Conservation (phyloP, 768 basidiomycete genomes). For the Leucosporidium creatinivorum region DNA sequence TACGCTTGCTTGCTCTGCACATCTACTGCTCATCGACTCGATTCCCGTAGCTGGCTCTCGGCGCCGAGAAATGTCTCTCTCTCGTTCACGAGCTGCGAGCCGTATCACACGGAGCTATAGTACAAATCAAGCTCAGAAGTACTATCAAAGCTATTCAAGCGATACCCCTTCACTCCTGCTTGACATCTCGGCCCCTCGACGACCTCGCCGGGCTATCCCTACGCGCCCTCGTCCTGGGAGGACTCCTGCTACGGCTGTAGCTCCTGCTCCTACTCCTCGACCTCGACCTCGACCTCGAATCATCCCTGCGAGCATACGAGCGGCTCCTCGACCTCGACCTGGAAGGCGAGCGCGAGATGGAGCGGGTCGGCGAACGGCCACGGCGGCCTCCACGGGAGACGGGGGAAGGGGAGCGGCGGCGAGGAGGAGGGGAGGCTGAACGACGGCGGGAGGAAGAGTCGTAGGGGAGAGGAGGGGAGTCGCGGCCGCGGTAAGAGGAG, state of each 20-base stretch:
- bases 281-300: slow-evolving; percentile 1
- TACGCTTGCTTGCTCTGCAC: too few species aligned
- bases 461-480: slow-evolving; percentile 18
- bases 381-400: background rate
- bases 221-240: background rate
- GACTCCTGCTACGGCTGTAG: slow-evolving; percentile 15
- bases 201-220: background rate
- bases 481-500: slow-evolving; percentile 9
- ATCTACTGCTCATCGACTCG: too few species aligned
- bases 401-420: slow-evolving; percentile 1
- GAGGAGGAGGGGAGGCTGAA: background rate
- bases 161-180: too few species aligned
- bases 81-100: too few species aligned
- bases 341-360: background rate
- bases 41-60: too few species aligned
- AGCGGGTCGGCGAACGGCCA: slow-evolving; percentile 2
- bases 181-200: too few species aligned
- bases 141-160: too few species aligned
- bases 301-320: too few species aligned
- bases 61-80: too few species aligned
- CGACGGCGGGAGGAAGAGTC: background rate
- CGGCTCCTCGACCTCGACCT: too few species aligned
- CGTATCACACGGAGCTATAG: too few species aligned
- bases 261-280: slow-evolving; percentile 4
- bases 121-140: too few species aligned